Base-by-base conservation (phyloP, 169 alveolate species). In the Ichthyophthirius multifiliis region DNA sequence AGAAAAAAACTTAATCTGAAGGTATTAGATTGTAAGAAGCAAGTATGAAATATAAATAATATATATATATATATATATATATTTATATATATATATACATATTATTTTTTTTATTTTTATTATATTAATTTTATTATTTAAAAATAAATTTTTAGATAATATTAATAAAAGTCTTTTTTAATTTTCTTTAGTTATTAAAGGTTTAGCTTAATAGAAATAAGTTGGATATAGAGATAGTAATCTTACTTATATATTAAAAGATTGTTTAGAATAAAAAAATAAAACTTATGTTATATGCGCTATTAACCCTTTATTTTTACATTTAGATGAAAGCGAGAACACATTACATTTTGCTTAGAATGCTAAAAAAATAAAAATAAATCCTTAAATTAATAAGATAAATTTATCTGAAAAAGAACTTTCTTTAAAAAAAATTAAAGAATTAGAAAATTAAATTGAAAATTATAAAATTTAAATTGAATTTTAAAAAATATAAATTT, bases 291-390 rank as follows among this genome's bases (percentile, higher is more conserved):
- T 55, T 5, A 55, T 55, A 27, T 55, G 71, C 31, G 71, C 71
- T 15, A 55, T 55, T 6, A 55, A 55, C 31, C 71, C 71, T 5
- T 55, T 39, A 1, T 2, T 20, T 55, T 55, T 27, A 3, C 71
- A 55, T 27, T 55, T 55, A 55, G 71, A 55, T 55, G 71, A 55
- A 55, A 55, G 43, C 1, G 71, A 55, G 31, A 55, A 55, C 39
- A 55, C 71, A 12, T 39, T 55, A 15, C 23, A 55, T 27, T 55
- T 55, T 55, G 71, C 71, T 5, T 27, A 39, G 23, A 55, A 55
- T 7, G 71, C 71, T 20, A 55, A 55, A 7, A 27, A 27, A 27
- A 55, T 55, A 15, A 39, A 55, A 55, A 55, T 39, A 4, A 55
- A 55, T 12, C 71, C 71, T 55, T 55, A 27, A 27, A 39, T 27